Percentiles rank a stretch among this genome's conserved stretches.
These are phyloP conservation scores for Annulohypoxylon bovei DNA, from an alignment of 495 filamentous ascomycete species.

Conservation along the genomic window DNA sequence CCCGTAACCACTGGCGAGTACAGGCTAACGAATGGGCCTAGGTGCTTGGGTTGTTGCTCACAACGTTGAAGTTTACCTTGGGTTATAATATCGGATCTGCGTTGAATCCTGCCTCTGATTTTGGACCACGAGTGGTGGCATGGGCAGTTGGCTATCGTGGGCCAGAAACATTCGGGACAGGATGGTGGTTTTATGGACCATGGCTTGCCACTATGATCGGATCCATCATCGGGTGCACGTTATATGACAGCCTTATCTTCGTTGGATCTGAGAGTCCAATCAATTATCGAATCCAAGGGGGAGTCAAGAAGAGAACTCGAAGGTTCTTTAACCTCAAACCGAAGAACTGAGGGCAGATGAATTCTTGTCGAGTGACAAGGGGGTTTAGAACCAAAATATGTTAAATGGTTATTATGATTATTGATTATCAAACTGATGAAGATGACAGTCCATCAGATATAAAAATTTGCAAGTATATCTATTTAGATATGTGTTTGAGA, in stretches of 20 bases:
- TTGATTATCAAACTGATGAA: not conserved
- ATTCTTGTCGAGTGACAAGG: not conserved
- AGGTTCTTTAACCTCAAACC: slow-evolving; percentile 6
- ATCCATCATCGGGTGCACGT: slow-evolving; percentile 55
- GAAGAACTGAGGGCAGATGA: slow-evolving; percentile 1
- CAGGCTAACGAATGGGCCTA: slow-evolving; percentile 18
- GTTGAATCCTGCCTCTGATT: slow-evolving; percentile 63
- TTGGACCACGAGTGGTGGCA: slow-evolving; percentile 57
- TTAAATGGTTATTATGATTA: not conserved
- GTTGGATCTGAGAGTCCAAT: slow-evolving; percentile 63
- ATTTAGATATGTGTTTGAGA: too few species aligned
- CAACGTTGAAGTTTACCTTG: slow-evolving; percentile 55
- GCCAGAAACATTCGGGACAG: slow-evolving; percentile 51
- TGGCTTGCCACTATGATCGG: slow-evolving; percentile 59
- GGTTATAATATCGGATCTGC: slow-evolving; percentile 59
- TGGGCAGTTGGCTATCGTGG: slow-evolving; percentile 55
- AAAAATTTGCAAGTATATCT: too few species aligned
- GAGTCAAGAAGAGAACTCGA: slow-evolving; percentile 14
- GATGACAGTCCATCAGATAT: not conserved
- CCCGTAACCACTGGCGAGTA: not conserved
- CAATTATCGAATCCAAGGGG: slow-evolving; percentile 54
- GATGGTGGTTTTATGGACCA: slow-evolving; percentile 64
- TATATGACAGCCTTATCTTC: slow-evolving; percentile 66
- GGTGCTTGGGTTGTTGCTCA: slow-evolving; percentile 58
- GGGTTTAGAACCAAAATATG: not conserved